Conservation (phyloP, 495 filamentous ascomycete genomes). For the Podospora anserina region DNA sequence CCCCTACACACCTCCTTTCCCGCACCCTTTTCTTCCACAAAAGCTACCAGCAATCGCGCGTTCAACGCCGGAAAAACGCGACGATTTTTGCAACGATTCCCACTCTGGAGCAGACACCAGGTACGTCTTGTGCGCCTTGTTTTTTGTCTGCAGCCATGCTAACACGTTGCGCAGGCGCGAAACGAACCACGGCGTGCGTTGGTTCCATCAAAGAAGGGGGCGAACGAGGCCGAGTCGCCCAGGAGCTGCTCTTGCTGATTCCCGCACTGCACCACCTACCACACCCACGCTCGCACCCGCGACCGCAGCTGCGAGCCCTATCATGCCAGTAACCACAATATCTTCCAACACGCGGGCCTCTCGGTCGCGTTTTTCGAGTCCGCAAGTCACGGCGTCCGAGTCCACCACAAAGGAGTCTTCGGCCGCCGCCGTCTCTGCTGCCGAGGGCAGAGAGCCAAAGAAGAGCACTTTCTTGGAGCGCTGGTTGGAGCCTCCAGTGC, state of each 20-base stretch:
- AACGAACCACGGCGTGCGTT: constrained; percentile 17
- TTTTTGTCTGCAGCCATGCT: constrained; percentile 25
- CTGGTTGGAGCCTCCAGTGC: constrained; percentile 71
- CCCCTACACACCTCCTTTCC: constrained; percentile 18
- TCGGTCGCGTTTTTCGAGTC: constrained; percentile 56
- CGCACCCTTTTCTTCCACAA: constrained; percentile 22
- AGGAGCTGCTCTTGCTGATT: constrained; percentile 11
- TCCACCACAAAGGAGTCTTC: constrained; percentile 20
- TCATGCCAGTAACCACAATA: constrained; percentile 29
- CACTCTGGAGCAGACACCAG: constrained; percentile 20
- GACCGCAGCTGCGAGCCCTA: constrained; percentile 10
- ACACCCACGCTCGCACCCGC: constrained; percentile 9
- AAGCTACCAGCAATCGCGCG: constrained; percentile 21
- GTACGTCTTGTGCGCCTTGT: constrained; percentile 17
- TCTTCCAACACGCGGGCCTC: constrained; percentile 38
- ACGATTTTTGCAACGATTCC: constrained; percentile 20
- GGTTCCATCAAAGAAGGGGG: constrained; percentile 33
- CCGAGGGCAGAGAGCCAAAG: constrained; percentile 28
- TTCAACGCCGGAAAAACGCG: constrained; percentile 24
- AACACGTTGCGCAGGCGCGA: constrained; percentile 33
- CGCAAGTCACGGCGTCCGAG: constrained; percentile 41
- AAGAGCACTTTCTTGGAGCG: constrained; percentile 45
- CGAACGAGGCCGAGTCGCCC: constrained; percentile 17
- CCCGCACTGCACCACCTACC: constrained; percentile 4
- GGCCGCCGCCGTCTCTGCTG: constrained; percentile 13